A percentile compares a stretch with the other conserved stretches of the same genome.
Conservation (phyloP, 1,284 basidiomycete species). For the Mycosarcoma maydis region DNA sequence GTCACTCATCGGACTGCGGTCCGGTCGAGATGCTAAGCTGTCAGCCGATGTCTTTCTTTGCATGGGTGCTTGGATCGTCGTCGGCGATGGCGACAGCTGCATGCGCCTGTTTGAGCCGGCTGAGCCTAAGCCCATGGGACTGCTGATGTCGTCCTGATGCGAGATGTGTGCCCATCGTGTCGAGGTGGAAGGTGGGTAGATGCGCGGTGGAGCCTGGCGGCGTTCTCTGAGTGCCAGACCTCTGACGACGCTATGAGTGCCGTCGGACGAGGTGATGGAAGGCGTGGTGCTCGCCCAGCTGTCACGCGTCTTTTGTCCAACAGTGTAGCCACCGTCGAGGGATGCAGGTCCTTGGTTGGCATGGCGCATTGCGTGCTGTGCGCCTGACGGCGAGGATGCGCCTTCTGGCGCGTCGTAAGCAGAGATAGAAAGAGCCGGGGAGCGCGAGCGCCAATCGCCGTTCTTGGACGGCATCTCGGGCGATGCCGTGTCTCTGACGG, state of each 20-base stretch:
- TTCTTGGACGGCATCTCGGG: constrained; percentile 30
- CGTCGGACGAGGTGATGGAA: constrained; percentile 36
- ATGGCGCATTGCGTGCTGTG: background rate
- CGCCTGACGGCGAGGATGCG: constrained; percentile 2
- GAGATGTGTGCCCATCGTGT: constrained; percentile 33
- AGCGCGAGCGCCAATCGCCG: constrained; percentile 24
- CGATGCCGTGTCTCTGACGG: constrained; percentile 13
- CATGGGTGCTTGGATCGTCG: constrained; percentile 11
- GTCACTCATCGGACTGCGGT: constrained; percentile 33
- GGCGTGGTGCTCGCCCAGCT: constrained; percentile 34
- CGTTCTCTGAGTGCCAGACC: constrained; percentile 45
- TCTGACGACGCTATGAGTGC: constrained; percentile 13
- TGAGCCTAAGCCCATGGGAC: background rate
- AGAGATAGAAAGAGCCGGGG: constrained; percentile 25
- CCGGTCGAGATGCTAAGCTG: constrained; percentile 14
- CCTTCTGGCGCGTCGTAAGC: constrained; percentile 18
- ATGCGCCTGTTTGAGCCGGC: constrained; percentile 8
- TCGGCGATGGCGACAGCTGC: constrained; percentile 23
- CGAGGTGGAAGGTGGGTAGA: constrained; percentile 51
- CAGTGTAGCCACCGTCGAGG: constrained; percentile 11
- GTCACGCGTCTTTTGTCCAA: constrained; percentile 29
- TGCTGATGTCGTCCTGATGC: constrained; percentile 24
- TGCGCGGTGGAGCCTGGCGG: constrained; percentile 51
- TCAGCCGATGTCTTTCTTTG: constrained; percentile 30
- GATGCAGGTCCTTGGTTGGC: constrained; percentile 14